Base-by-base conservation (phyloP, 768 basidiomycete genomes). In the Trametes cinnabarina region DNA sequence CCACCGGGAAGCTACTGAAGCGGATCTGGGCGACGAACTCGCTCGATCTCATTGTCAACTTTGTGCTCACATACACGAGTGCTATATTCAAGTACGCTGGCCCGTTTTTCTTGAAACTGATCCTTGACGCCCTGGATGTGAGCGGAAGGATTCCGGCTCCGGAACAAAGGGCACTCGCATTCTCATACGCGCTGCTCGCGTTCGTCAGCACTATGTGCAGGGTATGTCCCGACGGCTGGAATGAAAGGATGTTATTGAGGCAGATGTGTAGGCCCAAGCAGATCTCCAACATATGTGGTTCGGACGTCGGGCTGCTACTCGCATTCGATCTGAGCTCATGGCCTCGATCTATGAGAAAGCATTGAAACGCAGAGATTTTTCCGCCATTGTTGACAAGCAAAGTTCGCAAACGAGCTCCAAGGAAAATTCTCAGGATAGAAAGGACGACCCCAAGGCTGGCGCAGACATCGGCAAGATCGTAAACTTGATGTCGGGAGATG, bases 401-500 rank as follows among this genome's bases (percentile, higher is more conserved):
- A 73, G 5, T 5, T 8, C 72, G 19, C 56, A 57, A 2, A 75
- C 74, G 53, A 75, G 72, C 46, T 41, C 46, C 1, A 54, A 42
- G 7, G 51, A 42, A 39, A 56, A 57, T 42, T 10, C 76, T 73
- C 63, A 76, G 28, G 41, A 61, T 3, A 79, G 72, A 66, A 70
- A 48, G 32, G 73, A 74, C 57, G 77, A 90, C 28, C 82, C 85
- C 1, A 87, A 83, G 63, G 81, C 87, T 0, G 89, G 91, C 15
- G 94, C 94, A 8, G 90, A 93, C 68, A 79, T 90, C 11, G 94
- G 94, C 12, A 94, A 94, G 70, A 91, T 95, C 51, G 90, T 94
- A 52, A 92, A 92, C 63, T 72, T 94, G 35, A 95, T 95, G 92
- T 85, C 89, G 15, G 84, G 82, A 7, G 90, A 92, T 68, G 84